Conservation (phyloP, 768 basidiomycete species). For the Lentinula aciculospora region DNA sequence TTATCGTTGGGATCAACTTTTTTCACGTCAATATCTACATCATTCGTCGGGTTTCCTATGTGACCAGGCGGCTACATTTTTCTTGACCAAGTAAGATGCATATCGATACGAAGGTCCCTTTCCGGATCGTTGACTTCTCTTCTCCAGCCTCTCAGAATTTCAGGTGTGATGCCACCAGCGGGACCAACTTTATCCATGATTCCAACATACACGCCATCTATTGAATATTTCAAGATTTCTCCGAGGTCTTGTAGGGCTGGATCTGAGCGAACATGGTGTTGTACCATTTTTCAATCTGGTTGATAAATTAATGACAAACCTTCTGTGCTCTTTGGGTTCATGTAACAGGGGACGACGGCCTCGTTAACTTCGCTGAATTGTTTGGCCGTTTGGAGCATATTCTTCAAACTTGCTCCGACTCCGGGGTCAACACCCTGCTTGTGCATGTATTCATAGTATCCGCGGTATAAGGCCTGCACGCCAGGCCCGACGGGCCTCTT, state of each 20-base stretch:
- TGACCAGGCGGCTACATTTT: neutral
- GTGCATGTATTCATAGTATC: neutral
- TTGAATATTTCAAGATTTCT: slow-evolving; percentile 1
- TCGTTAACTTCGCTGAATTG: slow-evolving; percentile 1
- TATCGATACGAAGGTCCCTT: neutral
- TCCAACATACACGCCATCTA: slow-evolving; percentile 1
- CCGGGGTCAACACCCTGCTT: neutral
- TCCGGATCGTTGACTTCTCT: neutral
- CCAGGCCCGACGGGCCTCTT: neutral
- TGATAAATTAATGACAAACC: neutral
- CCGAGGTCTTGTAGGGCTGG: slow-evolving; percentile 3
- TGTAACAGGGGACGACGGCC: neutral
- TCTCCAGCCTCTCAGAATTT: neutral
- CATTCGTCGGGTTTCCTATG: no score
- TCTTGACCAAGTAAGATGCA: neutral
- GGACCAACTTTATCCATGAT: neutral
- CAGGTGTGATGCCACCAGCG: neutral
- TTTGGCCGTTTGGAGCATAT: neutral
- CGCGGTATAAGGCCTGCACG: neutral
- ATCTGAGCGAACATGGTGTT: neutral
- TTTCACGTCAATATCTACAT: no score
- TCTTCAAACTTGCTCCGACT: neutral
- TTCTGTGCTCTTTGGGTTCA: slow-evolving; percentile 1
- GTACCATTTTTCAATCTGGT: neutral
- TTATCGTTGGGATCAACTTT: no score